phyloP scores from a whole-genome alignment of 176 grass and related monocot genomes.

The Dactylis glomerata region DNA sequence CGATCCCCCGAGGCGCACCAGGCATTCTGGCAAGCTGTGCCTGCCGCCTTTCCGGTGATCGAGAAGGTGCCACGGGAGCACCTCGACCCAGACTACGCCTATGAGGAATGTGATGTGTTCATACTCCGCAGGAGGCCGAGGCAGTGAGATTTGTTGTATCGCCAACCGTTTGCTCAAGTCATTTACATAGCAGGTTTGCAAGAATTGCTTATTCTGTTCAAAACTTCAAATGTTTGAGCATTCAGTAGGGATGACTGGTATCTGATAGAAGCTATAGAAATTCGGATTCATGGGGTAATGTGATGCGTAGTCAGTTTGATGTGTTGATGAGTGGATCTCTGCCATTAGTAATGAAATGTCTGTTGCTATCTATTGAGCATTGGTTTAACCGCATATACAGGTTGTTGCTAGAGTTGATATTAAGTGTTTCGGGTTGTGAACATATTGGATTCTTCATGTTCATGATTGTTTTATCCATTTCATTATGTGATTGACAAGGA shows the following conservation, averaged over 20 bases:
- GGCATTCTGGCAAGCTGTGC: constrained; percentile 66
- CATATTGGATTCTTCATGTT: background rate
- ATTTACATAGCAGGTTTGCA: constrained; percentile 3
- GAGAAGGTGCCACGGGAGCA: constrained; percentile 78
- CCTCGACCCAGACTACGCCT: constrained; percentile 75
- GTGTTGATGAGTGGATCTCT: background rate
- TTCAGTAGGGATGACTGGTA: background rate
- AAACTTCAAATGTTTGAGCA: background rate
- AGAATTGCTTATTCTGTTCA: constrained; percentile 13
- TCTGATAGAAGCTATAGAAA: background rate
- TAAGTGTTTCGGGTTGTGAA: background rate
- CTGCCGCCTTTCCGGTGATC: constrained; percentile 54
- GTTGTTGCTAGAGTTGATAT: background rate
- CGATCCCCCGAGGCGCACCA: constrained; percentile 81
- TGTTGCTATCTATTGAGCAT: background rate
- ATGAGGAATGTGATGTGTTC: constrained; percentile 79
- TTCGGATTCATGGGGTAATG: background rate
- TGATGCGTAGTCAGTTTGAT: background rate
- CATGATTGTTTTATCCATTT: background rate
- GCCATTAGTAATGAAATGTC: background rate
- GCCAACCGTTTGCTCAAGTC: background rate
- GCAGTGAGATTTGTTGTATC: constrained; percentile 11
- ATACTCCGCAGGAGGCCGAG: constrained; percentile 57
- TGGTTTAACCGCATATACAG: background rate
- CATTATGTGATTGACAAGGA: background rate